Evolutionary conservation across 1,284 basidiomycete genomes (phyloP), one percentile per base, ranked within the genome.

Genomic region (Kwoniella shivajii): DNA sequence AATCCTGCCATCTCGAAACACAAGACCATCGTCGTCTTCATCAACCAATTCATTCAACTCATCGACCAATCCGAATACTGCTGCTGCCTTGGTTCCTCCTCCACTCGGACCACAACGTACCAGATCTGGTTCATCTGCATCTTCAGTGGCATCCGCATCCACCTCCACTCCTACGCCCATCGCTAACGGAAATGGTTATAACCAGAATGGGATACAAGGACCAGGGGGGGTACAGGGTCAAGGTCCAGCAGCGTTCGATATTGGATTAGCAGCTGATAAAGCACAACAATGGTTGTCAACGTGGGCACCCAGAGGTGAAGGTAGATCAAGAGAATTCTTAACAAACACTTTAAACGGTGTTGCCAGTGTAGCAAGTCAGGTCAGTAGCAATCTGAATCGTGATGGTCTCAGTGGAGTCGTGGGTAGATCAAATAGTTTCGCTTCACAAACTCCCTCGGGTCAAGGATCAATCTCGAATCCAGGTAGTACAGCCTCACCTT

Each of bases 301-400:
- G 3, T 72, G 73, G 60, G 71, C 74, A 14, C 74, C 74, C 4
- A 64, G 67, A n/a, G 73, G 73, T 4, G 74, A 76, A 61, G 73
- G 73, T 6, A 59, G 73, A 33, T 64, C 66, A 7, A 62, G 72
- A 53, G 73, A 75, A 52, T 76, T 75, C 38, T 47, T 76, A 10
- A 55, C 59, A 4, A 70, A 65, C 38, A 71, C 71, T 14, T 57
- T 76, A 1, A 68, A 64, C 27, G 72, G 72, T 2, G 74, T 76
- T 1, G 74, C 70, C 4, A 71, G 53, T 37, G 73, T 76, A 7
- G 74, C 74, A 2, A 65, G 64, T 39, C 63, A 66, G 11, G 68
- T 70, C 3, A 57, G 57, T 1, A 65, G 54, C 43, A 67, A 67
- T 9, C 51, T 72, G 20, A 57, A 60, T 31, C 16, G 50, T 14